These are phyloP conservation scores for Zoysia matrella DNA, from an alignment of 202 grass and related monocot genomes.

Conservation along the genomic window DNA sequence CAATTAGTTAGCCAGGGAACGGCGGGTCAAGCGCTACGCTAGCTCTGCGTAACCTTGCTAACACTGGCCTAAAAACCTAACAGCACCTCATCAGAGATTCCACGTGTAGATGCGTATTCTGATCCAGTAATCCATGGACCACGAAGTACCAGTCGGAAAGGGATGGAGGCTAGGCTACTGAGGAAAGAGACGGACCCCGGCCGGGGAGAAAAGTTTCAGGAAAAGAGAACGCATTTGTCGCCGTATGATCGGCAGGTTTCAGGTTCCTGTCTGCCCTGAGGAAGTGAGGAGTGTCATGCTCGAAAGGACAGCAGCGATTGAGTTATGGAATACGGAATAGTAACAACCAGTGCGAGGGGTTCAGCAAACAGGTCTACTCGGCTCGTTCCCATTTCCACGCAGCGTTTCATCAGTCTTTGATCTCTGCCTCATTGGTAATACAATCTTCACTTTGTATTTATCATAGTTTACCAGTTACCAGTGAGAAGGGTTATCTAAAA, in stretches of 20 bases:
- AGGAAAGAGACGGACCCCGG: neutral
- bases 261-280: slow-evolving; percentile 53
- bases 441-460: too few relatives aligned
- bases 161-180: neutral
- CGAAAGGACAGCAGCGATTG: slow-evolving; percentile 6
- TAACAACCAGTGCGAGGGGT: neutral
- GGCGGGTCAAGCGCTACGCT: slow-evolving; percentile 9
- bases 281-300: slow-evolving; percentile 24
- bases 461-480: too few relatives aligned
- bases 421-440: too few relatives aligned
- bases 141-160: slow-evolving; percentile 36
- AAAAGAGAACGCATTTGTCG: slow-evolving; percentile 41
- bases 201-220: slow-evolving; percentile 11
- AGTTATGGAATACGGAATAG: neutral
- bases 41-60: slow-evolving; percentile 5
- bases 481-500: too few relatives aligned
- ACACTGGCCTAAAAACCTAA: slow-evolving; percentile 27
- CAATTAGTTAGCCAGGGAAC: neutral
- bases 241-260: slow-evolving; percentile 48
- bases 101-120: neutral
- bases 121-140: slow-evolving; percentile 39
- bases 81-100: slow-evolving; percentile 36
- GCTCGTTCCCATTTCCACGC: neutral
- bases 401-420: neutral
- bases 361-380: neutral